Base-by-base conservation (phyloP, 108 stramenopile species). In the Cyclotella choctawhatcheeana region DNA sequence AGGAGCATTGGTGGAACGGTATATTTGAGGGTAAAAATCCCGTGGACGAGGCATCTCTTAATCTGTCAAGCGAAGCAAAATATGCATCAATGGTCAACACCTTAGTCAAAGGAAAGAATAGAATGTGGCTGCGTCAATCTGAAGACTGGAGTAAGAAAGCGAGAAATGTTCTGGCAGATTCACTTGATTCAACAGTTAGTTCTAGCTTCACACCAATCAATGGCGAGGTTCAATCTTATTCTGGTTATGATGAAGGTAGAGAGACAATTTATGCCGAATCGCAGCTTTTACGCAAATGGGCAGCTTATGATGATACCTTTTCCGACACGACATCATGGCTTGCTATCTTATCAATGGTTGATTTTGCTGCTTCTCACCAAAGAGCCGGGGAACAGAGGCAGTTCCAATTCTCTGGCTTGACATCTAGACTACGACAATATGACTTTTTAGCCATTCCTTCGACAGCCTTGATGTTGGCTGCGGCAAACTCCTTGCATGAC, bases 361-460 rank as follows among this genome's bases (percentile, higher is more conserved):
- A 83, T 29, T 72, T 47, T 69, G 61, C 76, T 22, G 71, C 77
- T 21, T 77, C 70, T 34, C 45, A 66, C 25, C 65, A 76, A 55
- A 52, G 76, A 26, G 58, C 71, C 25, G 73, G 82, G 3, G 82
- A 83, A 44, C 50, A 74, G 48, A 40, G 50, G 31, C 50, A 64
- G 35, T 79, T 79, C 20, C 77, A 69, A 48, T 13, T 74, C 8
- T 73, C 82, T 2, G 65, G 47, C 33, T 13, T 83, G 0, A 59
- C 53, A 21, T 24, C 17, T n/a, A 55, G 43, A 44, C 20, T 72
- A n/a, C 77, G 69, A 44, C 81, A 73, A 56, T 82, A 84, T 55
- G 86, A 93, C 74, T 61, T 90, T 35, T 48, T 89, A 21, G 88
- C 88, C 17, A 81, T 93, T 45, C 89, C 89, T 27, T 90, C 88